phyloP scores from a whole-genome alignment of 495 filamentous ascomycete species.

The Ascobolus immersus region DNA sequence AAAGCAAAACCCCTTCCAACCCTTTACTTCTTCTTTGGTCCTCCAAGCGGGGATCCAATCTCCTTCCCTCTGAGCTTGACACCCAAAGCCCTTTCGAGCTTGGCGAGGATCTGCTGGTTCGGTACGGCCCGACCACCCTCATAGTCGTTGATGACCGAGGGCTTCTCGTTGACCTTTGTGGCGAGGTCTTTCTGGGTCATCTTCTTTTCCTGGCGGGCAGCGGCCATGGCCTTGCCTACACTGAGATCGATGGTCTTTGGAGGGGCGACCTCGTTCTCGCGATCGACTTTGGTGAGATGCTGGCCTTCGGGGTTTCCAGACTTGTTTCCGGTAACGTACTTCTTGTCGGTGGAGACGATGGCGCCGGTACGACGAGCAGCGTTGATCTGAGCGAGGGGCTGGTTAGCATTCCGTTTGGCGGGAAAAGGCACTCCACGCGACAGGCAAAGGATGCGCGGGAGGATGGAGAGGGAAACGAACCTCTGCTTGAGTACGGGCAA shows the following conservation, averaged over 20 bases:
- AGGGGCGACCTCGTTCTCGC: constrained; percentile 89
- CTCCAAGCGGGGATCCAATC: constrained; percentile 13
- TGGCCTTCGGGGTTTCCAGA: constrained; percentile 42
- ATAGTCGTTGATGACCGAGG: constrained; percentile 53
- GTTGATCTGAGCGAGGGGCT: constrained; percentile 28
- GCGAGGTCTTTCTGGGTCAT: constrained; percentile 96
- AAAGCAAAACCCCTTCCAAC: no score
- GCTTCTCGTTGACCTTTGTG: constrained; percentile 74
- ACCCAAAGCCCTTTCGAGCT: constrained; percentile 65
- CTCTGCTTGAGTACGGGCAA: constrained; percentile 62
- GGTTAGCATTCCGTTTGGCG: not conserved
- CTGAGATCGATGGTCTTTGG: constrained; percentile 62
- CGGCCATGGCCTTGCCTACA: constrained; percentile 61
- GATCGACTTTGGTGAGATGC: constrained; percentile 92
- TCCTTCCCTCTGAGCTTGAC: constrained; percentile 49
- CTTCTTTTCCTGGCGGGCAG: constrained; percentile 44
- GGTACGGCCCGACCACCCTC: constrained; percentile 59
- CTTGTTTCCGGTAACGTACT: constrained; percentile 20
- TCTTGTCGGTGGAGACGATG: constrained; percentile 78
- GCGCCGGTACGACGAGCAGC: constrained; percentile 60
- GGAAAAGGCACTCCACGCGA: not conserved
- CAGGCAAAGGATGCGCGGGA: constrained; percentile 5
- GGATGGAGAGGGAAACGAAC: constrained; percentile 1
- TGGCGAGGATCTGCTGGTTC: constrained; percentile 57
- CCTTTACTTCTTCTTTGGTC: no score